Conservation (phyloP, 768 basidiomycete genomes). For the Hortiboletus flavorubellus region DNA sequence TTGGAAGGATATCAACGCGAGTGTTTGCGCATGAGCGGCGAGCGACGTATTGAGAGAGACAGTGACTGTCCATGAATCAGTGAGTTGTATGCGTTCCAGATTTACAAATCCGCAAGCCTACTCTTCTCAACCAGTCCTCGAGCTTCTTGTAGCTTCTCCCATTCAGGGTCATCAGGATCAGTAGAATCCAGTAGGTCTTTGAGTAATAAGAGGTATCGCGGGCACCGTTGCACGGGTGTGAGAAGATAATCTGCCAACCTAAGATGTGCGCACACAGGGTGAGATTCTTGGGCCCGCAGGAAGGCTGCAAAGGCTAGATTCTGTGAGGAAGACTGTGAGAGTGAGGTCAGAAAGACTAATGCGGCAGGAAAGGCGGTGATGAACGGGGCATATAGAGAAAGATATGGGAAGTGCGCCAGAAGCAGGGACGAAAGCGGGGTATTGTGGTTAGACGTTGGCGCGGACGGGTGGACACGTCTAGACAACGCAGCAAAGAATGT, state of each 20-base stretch:
- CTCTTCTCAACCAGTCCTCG: slow-evolving; percentile 74
- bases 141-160: slow-evolving; percentile 54
- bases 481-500: slow-evolving; percentile 66
- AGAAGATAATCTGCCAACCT: slow-evolving; percentile 83
- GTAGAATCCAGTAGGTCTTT: slow-evolving; percentile 77
- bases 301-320: slow-evolving; percentile 56
- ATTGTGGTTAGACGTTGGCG: slow-evolving; percentile 25
- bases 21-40: slow-evolving; percentile 71
- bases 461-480: slow-evolving; percentile 32
- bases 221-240: slow-evolving; percentile 84
- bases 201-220: slow-evolving; percentile 78
- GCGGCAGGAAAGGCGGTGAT: slow-evolving; percentile 73
- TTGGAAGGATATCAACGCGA: slow-evolving; percentile 75
- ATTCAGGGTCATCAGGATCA: slow-evolving; percentile 62
- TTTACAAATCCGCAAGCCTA: slow-evolving; percentile 29
- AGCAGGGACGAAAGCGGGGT: slow-evolving; percentile 57
- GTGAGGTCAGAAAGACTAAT: slow-evolving; percentile 52
- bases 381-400: slow-evolving; percentile 84
- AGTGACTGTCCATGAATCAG: slow-evolving; percentile 51
- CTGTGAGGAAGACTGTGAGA: slow-evolving; percentile 46
- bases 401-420: slow-evolving; percentile 81
- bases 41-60: slow-evolving; percentile 75
- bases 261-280: slow-evolving; percentile 69
- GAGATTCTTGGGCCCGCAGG: slow-evolving; percentile 59
- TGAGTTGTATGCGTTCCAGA: not conserved